Conservation (phyloP, 2,329 filamentous ascomycete genomes). For the Aspergillus ochraceus region DNA sequence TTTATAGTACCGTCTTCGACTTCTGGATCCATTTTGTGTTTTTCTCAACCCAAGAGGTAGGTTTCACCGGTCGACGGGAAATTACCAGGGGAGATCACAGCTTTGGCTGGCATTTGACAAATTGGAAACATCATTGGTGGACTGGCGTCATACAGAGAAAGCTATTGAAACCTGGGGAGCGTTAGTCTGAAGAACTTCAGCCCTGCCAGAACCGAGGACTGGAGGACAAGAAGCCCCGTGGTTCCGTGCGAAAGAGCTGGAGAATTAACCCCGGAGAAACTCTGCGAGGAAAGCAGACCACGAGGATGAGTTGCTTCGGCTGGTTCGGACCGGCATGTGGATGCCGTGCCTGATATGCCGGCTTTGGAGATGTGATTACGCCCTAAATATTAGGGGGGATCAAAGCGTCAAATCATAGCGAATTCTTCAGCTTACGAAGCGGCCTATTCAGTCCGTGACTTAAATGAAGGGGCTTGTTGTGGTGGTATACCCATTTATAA, state of each 20-base stretch:
- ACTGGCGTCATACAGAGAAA: not conserved
- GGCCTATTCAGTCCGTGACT: not conserved
- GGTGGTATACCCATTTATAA: not conserved
- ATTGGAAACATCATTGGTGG: not conserved
- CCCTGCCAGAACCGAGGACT: not conserved
- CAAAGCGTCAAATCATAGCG: not conserved
- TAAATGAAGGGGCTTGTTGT: not conserved
- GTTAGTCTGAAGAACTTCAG: not conserved
- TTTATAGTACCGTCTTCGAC: not conserved
- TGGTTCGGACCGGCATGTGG: not conserved
- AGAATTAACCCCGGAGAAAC: not conserved
- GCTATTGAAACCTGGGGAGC: not conserved
- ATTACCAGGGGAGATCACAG: not conserved
- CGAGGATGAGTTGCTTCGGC: not conserved
- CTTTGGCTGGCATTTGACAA: not conserved
- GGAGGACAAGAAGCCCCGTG: not conserved
- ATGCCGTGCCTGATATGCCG: not conserved
- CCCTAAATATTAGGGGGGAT: not conserved
- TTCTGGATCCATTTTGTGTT: not conserved
- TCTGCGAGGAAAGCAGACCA: not conserved
- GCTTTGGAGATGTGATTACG: not conserved
- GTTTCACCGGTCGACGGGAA: not conserved
- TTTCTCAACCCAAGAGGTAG: not conserved
- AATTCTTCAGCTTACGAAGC: not conserved
- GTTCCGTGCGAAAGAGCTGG: no score